Evolutionary conservation across 2,329 filamentous ascomycete genomes (phyloP).

Genomic region (Fusarium paranaense): DNA sequence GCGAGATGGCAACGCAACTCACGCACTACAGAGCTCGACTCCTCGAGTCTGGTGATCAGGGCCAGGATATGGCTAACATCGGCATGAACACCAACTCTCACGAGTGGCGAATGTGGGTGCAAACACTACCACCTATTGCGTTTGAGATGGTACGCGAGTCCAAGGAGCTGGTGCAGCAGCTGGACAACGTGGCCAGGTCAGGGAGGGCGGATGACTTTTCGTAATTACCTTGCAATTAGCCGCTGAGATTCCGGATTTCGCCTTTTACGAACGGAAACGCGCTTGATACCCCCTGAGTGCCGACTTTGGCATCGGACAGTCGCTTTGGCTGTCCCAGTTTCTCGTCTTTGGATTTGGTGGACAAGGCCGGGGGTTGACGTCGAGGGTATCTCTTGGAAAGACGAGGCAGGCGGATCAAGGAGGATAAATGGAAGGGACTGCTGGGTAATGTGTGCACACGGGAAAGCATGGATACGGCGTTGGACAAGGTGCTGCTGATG

Average conservation of each 20-base stretch:
- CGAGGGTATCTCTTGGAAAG: constrained; percentile 22
- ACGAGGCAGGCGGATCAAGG: constrained; percentile 11
- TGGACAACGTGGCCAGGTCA: constrained; percentile 51
- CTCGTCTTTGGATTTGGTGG: constrained; percentile 30
- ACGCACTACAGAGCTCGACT: constrained; percentile 74
- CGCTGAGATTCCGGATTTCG: constrained; percentile 22
- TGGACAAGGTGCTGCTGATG: constrained; percentile 39
- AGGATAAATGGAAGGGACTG: constrained; percentile 30
- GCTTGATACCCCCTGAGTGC: constrained; percentile 38
- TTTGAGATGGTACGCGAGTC: constrained; percentile 87
- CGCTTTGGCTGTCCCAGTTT: constrained; percentile 21
- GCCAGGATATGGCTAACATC: constrained; percentile 66
- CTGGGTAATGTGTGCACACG: constrained; percentile 41
- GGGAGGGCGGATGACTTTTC: constrained; percentile 60
- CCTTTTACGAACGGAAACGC: constrained; percentile 18
- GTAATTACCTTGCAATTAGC: constrained; percentile 44
- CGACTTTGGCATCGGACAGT: constrained; percentile 26
- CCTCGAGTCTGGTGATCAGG: constrained; percentile 71
- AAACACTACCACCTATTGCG: constrained; percentile 83
- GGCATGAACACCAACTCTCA: constrained; percentile 61
- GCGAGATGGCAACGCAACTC: constrained; percentile 67
- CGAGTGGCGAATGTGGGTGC: constrained; percentile 73
- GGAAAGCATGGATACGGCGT: constrained; percentile 45
- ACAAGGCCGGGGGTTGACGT: constrained; percentile 17
- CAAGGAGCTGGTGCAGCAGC: constrained; percentile 73